Evolutionary conservation across 1,284 basidiomycete species (phyloP).

Genomic region (Leccinum griseonigrum): DNA sequence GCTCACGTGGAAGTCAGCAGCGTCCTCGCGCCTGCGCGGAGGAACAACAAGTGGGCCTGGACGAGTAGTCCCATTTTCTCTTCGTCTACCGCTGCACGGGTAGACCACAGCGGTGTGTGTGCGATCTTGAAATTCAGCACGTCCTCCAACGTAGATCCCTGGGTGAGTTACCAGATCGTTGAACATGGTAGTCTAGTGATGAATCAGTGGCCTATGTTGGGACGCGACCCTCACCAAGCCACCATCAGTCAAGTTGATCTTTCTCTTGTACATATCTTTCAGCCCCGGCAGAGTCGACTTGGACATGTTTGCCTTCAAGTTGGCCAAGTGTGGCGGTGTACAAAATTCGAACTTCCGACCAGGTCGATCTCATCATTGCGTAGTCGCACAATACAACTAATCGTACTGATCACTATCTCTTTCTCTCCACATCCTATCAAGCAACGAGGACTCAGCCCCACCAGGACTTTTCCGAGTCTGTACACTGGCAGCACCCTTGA

Average conservation of each 20-base stretch:
- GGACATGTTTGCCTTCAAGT: constrained; percentile 5
- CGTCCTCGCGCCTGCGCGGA: constrained; percentile 58
- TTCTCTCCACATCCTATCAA: constrained; percentile 40
- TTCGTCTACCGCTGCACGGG: constrained; percentile 47
- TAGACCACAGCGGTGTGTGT: constrained; percentile 66
- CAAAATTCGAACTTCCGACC: neutral
- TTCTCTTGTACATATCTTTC: constrained; percentile 13
- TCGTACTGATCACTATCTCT: constrained; percentile 20
- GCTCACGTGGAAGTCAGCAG: constrained; percentile 63
- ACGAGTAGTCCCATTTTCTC: constrained; percentile 50
- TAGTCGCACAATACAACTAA: constrained; percentile 13
- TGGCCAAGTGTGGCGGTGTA: constrained; percentile 7
- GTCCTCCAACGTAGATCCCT: constrained; percentile 72
- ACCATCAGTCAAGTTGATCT: constrained; percentile 53
- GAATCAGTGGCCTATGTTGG: neutral
- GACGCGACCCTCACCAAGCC: constrained; percentile 45
- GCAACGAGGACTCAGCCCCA: constrained; percentile 34
- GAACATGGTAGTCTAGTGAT: neutral
- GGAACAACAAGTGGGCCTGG: constrained; percentile 56
- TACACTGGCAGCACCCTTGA: constrained; percentile 52
- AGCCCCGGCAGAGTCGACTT: constrained; percentile 1
- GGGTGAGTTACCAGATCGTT: neutral
- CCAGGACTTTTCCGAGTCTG: constrained; percentile 10
- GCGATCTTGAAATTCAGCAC: constrained; percentile 51
- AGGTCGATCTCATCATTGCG: constrained; percentile 11